A percentile compares a stretch with the other conserved stretches of the same genome.
Conservation (phyloP, 2,329 filamentous ascomycete genomes). For the Diaporthe vexans region DNA sequence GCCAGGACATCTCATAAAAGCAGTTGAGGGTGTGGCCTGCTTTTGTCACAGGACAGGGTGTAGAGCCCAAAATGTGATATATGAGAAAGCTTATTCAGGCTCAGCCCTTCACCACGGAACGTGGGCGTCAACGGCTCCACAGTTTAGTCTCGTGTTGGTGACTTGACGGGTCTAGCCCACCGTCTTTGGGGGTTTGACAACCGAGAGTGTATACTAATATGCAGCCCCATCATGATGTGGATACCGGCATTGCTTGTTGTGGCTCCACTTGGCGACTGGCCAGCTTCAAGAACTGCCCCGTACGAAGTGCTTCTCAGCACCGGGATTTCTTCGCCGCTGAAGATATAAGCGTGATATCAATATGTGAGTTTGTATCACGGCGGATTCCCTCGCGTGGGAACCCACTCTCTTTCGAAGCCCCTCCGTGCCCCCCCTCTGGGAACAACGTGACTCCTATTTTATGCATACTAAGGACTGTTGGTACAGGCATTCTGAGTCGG, state of each 20-base stretch:
- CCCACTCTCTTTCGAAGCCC: not conserved
- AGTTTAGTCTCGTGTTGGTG: not conserved
- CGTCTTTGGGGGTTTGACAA: not conserved
- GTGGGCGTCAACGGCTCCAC: slow-evolving; percentile 8
- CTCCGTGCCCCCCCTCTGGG: not conserved
- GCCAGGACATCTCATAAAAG: not conserved
- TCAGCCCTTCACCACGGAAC: slow-evolving; percentile 3
- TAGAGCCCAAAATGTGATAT: slow-evolving; percentile 16
- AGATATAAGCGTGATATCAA: slow-evolving; percentile 10
- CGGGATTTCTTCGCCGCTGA: not conserved
- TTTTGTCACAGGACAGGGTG: not conserved
- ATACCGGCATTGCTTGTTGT: not conserved
- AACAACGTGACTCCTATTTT: not conserved
- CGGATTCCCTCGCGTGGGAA: not conserved
- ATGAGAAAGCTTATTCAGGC: not conserved
- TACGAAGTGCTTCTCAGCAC: not conserved
- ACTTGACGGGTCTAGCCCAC: not conserved
- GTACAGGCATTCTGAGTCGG: slow-evolving; percentile 29
- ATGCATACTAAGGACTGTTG: not conserved
- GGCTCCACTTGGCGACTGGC: not conserved
- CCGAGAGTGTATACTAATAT: not conserved
- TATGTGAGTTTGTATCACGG: not conserved
- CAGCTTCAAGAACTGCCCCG: not conserved
- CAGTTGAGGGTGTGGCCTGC: not conserved
- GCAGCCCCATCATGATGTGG: slow-evolving; percentile 1